Conservation (phyloP, 805 yeast genomes). For the Hanseniaspora taiwanica region DNA sequence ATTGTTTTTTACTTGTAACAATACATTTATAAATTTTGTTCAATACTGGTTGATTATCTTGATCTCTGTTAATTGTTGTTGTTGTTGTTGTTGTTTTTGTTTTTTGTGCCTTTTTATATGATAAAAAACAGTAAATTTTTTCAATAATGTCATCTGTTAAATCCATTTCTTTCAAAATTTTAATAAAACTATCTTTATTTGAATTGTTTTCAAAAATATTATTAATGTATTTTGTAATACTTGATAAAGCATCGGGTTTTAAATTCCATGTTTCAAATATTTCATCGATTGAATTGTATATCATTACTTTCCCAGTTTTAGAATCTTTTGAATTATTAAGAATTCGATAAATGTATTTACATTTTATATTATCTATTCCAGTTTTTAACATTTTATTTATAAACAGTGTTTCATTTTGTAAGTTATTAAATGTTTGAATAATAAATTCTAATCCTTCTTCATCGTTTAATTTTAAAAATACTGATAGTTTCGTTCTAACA, state of each 20-base stretch:
- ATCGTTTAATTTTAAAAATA: not conserved
- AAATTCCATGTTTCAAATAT: constrained; percentile 21
- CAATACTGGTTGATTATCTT: constrained; percentile 23
- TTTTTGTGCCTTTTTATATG: not conserved
- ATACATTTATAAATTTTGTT: constrained; percentile 46
- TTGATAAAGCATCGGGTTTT: constrained; percentile 16
- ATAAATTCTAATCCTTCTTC: not conserved
- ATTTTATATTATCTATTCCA: constrained; percentile 1
- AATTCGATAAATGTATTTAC: not conserved
- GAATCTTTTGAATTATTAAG: not conserved
- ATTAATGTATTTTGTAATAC: constrained; percentile 34
- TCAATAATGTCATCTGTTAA: constrained; percentile 26
- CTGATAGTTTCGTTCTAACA: not conserved
- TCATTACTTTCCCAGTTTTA: not conserved
- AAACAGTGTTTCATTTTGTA: not conserved
- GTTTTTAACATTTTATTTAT: not conserved
- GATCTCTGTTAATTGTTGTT: not conserved
- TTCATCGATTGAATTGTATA: constrained; percentile 6
- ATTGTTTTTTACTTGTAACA: constrained; percentile 46
- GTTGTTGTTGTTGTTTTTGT: not conserved
- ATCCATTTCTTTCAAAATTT: constrained; percentile 29
- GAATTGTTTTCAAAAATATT: constrained; percentile 25
- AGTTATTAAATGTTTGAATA: not conserved
- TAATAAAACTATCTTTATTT: constrained; percentile 24
- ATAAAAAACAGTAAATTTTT: constrained; percentile 5